These are phyloP conservation scores for Zelopaecilomyces penicillatus DNA, from an alignment of 2,329 filamentous ascomycete species.

Conservation along the genomic window DNA sequence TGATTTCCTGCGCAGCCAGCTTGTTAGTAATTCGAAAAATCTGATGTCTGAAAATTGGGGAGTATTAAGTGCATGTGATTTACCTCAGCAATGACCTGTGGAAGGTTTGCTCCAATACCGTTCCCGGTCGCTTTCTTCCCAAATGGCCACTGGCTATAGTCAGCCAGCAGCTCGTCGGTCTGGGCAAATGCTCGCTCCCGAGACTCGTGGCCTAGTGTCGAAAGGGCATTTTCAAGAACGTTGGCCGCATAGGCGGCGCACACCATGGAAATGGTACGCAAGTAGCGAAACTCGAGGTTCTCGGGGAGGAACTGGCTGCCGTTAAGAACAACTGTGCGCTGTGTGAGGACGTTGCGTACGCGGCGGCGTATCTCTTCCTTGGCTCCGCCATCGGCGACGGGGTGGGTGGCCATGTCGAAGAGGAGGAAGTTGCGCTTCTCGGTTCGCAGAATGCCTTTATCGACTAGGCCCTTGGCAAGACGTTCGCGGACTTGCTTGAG, in stretches of 20 bases:
- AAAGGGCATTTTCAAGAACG: slow-evolving; percentile 94
- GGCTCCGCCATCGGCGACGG: slow-evolving; percentile 88
- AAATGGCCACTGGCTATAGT: slow-evolving; percentile 98
- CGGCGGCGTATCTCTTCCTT: slow-evolving; percentile 95
- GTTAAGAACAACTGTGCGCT: slow-evolving; percentile 85
- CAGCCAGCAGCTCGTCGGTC: slow-evolving; percentile 88
- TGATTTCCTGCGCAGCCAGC: slow-evolving; percentile 53
- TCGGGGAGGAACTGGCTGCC: slow-evolving; percentile 85
- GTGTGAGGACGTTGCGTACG: slow-evolving; percentile 85
- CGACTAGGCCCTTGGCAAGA: slow-evolving; percentile 91
- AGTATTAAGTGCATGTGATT: slow-evolving; percentile 11
- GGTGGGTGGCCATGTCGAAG: slow-evolving; percentile 99
- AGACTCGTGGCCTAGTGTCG: slow-evolving; percentile 86
- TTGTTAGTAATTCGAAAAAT: no score
- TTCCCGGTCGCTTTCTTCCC: slow-evolving; percentile 69
- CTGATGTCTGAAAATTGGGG: no score
- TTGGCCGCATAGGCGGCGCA: slow-evolving; percentile 98
- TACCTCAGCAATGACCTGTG: slow-evolving; percentile 73
- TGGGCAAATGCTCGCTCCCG: slow-evolving; percentile 92
- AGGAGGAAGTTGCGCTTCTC: slow-evolving; percentile 99
- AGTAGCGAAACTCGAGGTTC: slow-evolving; percentile 86
- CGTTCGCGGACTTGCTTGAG: slow-evolving; percentile 98
- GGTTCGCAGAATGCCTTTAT: slow-evolving; percentile 96
- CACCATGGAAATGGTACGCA: slow-evolving; percentile 90
- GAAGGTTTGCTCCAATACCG: slow-evolving; percentile 86